Percentiles rank a stretch among this genome's conserved stretches.
Evolutionary conservation across 2,329 filamentous ascomycete genomes (phyloP).

Genomic region (Lachnellula arida): DNA sequence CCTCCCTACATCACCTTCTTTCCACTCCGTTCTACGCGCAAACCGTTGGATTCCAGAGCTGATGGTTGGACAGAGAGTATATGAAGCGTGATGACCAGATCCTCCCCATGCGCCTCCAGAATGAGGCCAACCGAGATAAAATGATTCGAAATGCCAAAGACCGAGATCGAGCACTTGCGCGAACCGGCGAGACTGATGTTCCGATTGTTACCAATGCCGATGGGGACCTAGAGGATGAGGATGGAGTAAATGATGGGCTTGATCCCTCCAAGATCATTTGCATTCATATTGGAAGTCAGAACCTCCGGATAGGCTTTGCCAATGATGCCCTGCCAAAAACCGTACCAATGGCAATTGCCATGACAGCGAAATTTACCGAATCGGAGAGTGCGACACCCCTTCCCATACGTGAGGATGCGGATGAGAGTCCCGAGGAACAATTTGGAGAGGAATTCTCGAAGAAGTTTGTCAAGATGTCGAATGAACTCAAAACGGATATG

Average conservation of each 20-base stretch:
- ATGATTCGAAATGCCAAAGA: slow-evolving; percentile 86
- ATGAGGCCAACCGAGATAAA: slow-evolving; percentile 77
- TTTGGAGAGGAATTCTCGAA: slow-evolving; percentile 79
- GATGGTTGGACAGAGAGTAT: slow-evolving; percentile 63
- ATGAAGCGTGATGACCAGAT: slow-evolving; percentile 98
- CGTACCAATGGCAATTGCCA: slow-evolving; percentile 86
- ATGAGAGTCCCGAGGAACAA: slow-evolving; percentile 62
- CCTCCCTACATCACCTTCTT: neutral
- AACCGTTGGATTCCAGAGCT: neutral
- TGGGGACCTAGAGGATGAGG: slow-evolving; percentile 44
- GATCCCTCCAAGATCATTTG: slow-evolving; percentile 89
- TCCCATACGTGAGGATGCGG: slow-evolving; percentile 63
- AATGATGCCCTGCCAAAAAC: slow-evolving; percentile 93
- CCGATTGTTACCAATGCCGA: slow-evolving; percentile 53
- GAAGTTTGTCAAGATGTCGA: slow-evolving; percentile 75
- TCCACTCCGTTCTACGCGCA: slow-evolving; percentile 1
- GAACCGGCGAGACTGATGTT: slow-evolving; percentile 63
- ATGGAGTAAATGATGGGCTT: slow-evolving; percentile 54
- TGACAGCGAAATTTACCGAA: slow-evolving; percentile 72
- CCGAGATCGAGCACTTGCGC: slow-evolving; percentile 76
- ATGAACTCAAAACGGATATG: slow-evolving; percentile 86
- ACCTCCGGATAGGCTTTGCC: slow-evolving; percentile 89
- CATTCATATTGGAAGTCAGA: slow-evolving; percentile 93
- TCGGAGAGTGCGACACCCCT: slow-evolving; percentile 77
- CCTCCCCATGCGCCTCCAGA: slow-evolving; percentile 80